A percentile compares a stretch with the other conserved stretches of the same genome.
These are phyloP conservation scores for Bocquillonia castaneifolia DNA, from an alignment of 441 rosid species.

Conservation along the genomic window DNA sequence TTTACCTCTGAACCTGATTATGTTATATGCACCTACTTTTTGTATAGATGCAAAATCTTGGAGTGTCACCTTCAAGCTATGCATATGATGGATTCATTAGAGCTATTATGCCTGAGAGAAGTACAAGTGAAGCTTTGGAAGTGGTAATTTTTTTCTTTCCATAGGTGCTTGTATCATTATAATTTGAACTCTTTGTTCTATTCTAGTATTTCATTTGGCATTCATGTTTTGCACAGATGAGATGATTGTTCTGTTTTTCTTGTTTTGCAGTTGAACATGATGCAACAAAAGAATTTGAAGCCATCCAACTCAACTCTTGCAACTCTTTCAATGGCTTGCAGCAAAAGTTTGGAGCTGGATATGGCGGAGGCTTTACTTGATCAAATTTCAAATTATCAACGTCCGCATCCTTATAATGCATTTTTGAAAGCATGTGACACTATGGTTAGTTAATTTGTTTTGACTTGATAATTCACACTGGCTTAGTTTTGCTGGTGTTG, in stretches of 20 bases:
- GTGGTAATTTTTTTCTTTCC: slow-evolving; percentile 41
- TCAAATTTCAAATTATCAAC: slow-evolving; percentile 42
- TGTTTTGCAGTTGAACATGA: slow-evolving; percentile 45
- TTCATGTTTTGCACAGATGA: slow-evolving; percentile 13
- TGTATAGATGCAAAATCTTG: slow-evolving; percentile 73
- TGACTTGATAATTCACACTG: slow-evolving; percentile 11
- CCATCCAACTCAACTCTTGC: slow-evolving; percentile 55
- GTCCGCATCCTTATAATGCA: slow-evolving; percentile 53
- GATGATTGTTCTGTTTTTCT: slow-evolving; percentile 9
- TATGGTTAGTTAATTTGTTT: slow-evolving; percentile 48
- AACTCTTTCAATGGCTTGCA: slow-evolving; percentile 45
- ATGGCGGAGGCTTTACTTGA: slow-evolving; percentile 67
- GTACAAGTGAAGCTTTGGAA: slow-evolving; percentile 48
- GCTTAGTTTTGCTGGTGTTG: background rate
- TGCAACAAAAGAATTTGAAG: slow-evolving; percentile 55
- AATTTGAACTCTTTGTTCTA: slow-evolving; percentile 7
- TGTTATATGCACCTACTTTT: slow-evolving; percentile 22
- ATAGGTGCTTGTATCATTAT: slow-evolving; percentile 17
- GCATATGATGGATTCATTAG: slow-evolving; percentile 61
- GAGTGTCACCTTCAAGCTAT: slow-evolving; percentile 57
- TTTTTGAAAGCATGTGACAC: slow-evolving; percentile 63
- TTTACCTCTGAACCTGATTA: background rate
- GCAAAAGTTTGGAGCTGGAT: slow-evolving; percentile 66
- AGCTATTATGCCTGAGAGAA: slow-evolving; percentile 50
- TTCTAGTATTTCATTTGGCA: background rate